These are phyloP conservation scores for Theobroma cacao DNA, from an alignment of 345 rosid genomes.

Conservation along the genomic window DNA sequence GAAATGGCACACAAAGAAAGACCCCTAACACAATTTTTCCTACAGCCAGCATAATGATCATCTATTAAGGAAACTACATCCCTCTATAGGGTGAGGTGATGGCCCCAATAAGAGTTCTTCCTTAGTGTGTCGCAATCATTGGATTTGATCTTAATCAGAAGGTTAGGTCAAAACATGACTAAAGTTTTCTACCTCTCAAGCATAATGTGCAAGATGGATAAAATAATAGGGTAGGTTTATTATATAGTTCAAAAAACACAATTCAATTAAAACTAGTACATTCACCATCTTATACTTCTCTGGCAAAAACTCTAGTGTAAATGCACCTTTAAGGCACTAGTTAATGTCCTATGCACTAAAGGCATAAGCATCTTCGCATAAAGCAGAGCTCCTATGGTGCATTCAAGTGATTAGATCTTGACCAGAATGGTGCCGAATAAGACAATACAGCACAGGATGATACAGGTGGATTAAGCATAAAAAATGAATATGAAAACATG, in stretches of 20 bases:
- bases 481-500: background rate
- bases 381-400: background rate
- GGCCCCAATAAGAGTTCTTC: background rate
- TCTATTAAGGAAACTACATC: background rate
- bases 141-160: conserved; percentile 1
- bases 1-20: conserved; percentile 12
- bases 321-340: background rate
- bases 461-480: background rate
- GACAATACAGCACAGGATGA: conserved; percentile 14
- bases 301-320: background rate
- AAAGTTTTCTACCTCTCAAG: conserved; percentile 8
- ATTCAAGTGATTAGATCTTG: background rate
- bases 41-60: conserved; percentile 12
- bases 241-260: background rate
- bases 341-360: background rate
- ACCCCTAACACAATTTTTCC: conserved; percentile 15
- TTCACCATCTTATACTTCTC: background rate
- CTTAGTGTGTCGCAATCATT: background rate
- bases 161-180: background rate
- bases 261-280: background rate
- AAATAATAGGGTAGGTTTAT: background rate
- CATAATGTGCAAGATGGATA: background rate
- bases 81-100: background rate
- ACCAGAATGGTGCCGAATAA: background rate
- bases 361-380: background rate